Evolutionary conservation across 2,329 filamentous ascomycete species (phyloP).

Genomic region (Metarhizium anisopliae): DNA sequence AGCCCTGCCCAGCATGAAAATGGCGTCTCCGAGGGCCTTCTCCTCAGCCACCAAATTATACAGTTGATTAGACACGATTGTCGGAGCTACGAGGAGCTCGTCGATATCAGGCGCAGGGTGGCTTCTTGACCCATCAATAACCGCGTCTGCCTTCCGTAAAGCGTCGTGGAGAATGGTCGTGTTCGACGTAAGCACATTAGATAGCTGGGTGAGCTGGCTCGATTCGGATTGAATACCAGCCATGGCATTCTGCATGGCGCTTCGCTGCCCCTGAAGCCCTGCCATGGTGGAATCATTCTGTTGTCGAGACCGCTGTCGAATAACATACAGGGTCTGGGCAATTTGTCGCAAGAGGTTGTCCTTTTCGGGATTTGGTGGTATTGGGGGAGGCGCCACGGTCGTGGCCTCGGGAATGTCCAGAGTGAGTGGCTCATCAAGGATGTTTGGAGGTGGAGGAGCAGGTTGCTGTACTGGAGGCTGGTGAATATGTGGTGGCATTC

Average conservation of each 20-base stretch:
- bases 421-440: slow-evolving; percentile 48
- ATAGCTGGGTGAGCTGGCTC: slow-evolving; percentile 59
- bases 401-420: slow-evolving; percentile 38
- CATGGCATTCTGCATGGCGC: slow-evolving; percentile 64
- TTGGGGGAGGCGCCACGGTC: slow-evolving; percentile 63
- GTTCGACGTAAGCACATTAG: slow-evolving; percentile 64
- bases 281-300: slow-evolving; percentile 68
- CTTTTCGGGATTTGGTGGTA: slow-evolving; percentile 93
- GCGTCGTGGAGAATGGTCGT: slow-evolving; percentile 69
- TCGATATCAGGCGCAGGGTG: slow-evolving; percentile 72
- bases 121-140: slow-evolving; percentile 63
- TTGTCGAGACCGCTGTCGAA: slow-evolving; percentile 58
- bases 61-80: slow-evolving; percentile 84
- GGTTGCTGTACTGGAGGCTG: slow-evolving; percentile 10
- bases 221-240: slow-evolving; percentile 66
- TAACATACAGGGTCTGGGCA: slow-evolving; percentile 57
- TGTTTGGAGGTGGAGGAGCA: slow-evolving; percentile 36
- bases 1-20: slow-evolving; percentile 71
- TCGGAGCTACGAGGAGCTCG: slow-evolving; percentile 86
- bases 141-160: slow-evolving; percentile 67
- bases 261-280: slow-evolving; percentile 69
- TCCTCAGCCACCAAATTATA: slow-evolving; percentile 88
- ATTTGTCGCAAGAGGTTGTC: slow-evolving; percentile 75
- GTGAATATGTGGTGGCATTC: slow-evolving; percentile 2
- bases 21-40: slow-evolving; percentile 72